Evolutionary conservation across 1,284 basidiomycete genomes (phyloP).

Genomic region (Trichosporon faecale): DNA sequence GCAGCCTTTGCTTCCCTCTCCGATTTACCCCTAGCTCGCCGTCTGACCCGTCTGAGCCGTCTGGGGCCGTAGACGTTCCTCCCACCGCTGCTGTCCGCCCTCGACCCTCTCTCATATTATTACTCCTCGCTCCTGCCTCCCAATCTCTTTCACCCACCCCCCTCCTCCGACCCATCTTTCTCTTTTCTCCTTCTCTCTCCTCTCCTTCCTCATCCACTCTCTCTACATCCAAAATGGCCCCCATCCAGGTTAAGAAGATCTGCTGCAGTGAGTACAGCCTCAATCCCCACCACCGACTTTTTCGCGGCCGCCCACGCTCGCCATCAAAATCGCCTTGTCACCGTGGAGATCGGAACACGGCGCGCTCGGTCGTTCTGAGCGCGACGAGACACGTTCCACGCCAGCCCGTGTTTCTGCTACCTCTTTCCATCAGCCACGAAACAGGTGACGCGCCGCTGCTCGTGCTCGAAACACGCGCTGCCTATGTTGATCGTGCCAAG

Average conservation of each 20-base stretch:
- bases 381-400: background rate
- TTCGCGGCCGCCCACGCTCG: background rate
- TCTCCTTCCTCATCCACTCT: background rate
- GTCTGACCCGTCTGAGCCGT: background rate
- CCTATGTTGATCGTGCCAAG: background rate
- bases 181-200: slow-evolving; percentile 5
- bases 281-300: background rate
- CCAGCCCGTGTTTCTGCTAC: background rate
- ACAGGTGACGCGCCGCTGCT: background rate
- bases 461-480: background rate
- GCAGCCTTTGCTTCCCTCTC: background rate
- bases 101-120: background rate
- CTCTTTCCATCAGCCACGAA: background rate
- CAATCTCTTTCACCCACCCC: slow-evolving; percentile 1
- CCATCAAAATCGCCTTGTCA: background rate
- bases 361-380: background rate
- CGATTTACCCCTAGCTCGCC: slow-evolving; percentile 5
- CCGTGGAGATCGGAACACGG: background rate
- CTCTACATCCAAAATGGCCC: slow-evolving; percentile 43
- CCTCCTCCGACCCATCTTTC: slow-evolving; percentile 6
- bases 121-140: background rate
- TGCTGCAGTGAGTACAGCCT: slow-evolving; percentile 72
- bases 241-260: slow-evolving; percentile 72
- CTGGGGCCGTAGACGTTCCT: background rate
- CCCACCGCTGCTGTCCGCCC: background rate